Evolutionary conservation across 2,329 filamentous ascomycete genomes (phyloP).

Genomic region (Zymoseptoria ardabiliae): DNA sequence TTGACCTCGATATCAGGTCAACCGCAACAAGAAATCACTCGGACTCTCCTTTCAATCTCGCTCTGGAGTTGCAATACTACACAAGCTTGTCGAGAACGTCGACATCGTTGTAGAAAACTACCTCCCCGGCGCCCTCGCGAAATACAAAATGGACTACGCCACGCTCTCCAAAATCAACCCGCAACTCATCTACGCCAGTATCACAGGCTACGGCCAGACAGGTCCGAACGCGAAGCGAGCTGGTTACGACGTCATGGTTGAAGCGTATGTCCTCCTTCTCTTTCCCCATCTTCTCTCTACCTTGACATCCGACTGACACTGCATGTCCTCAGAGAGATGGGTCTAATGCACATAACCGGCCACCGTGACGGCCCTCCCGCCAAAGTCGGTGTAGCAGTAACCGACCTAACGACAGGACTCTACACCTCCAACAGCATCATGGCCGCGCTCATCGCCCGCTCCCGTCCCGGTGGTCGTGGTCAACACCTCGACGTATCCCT

Average conservation of each 20-base stretch:
- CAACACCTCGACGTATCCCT: constrained; percentile 89
- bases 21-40: constrained; percentile 94
- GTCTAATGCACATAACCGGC: constrained; percentile 97
- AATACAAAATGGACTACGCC: constrained; percentile 85
- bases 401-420: constrained; percentile 86
- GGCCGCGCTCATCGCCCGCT: constrained; percentile 76
- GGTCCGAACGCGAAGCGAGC: constrained; percentile 81
- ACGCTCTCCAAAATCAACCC: constrained; percentile 77
- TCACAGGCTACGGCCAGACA: constrained; percentile 94
- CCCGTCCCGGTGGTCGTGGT: constrained; percentile 61
- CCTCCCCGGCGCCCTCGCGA: constrained; percentile 78
- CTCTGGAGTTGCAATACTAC: constrained; percentile 76
- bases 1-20: no score
- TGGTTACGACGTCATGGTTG: constrained; percentile 98
- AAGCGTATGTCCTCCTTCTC: constrained; percentile 53
- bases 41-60: constrained; percentile 84
- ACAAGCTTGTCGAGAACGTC: constrained; percentile 73
- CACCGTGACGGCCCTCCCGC: constrained; percentile 80
- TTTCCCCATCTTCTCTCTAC: no score
- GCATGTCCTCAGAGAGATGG: constrained; percentile 64
- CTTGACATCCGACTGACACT: not conserved
- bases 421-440: constrained; percentile 95
- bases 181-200: constrained; percentile 82
- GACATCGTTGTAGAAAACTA: constrained; percentile 98
- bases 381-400: constrained; percentile 95